Evolutionary conservation across 139 green algal species (phyloP).

Genomic region (Chloropicon primus): DNA sequence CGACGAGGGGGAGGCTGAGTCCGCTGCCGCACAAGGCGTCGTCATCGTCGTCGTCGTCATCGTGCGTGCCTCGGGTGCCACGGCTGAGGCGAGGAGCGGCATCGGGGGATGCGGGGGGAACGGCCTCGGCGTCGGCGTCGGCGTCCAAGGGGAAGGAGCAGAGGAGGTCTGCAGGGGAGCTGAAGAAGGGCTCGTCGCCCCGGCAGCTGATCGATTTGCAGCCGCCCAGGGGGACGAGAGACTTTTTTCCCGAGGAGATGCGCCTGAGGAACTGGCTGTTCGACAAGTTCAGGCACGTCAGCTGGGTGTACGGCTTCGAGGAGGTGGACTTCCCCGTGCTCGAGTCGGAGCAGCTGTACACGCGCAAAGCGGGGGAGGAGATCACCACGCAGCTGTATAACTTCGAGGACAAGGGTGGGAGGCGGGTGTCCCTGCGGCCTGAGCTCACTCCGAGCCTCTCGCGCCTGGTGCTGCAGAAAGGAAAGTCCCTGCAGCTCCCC

Average conservation of each 20-base stretch:
- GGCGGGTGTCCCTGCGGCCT: constrained; percentile 75
- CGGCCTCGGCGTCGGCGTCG: background rate
- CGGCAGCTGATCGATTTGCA: background rate
- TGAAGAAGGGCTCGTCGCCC: background rate
- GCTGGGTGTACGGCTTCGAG: constrained; percentile 73
- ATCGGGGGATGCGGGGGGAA: too few relatives aligned
- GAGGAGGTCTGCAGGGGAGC: background rate
- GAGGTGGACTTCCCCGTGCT: constrained; percentile 89
- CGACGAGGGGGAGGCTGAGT: too few relatives aligned
- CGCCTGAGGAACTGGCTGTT: constrained; percentile 89
- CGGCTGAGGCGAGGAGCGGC: too few relatives aligned
- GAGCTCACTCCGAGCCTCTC: constrained; percentile 89
- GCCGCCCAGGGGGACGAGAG: constrained; percentile 56
- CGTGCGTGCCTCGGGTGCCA: too few relatives aligned
- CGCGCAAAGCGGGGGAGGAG: constrained; percentile 93
- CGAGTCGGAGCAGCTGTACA: constrained; percentile 91
- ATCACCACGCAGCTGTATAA: constrained; percentile 90
- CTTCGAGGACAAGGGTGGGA: constrained; percentile 91
- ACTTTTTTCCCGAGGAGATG: constrained; percentile 92
- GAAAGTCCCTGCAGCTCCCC: constrained; percentile 47
- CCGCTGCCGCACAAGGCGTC: too few relatives aligned
- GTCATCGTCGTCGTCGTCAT: too few relatives aligned
- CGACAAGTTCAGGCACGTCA: constrained; percentile 51
- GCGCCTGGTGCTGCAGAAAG: constrained; percentile 26
- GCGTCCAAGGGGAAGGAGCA: background rate